Evolutionary conservation across 305 asterid genomes (phyloP).

Genomic region (Fraxinus sp.): DNA sequence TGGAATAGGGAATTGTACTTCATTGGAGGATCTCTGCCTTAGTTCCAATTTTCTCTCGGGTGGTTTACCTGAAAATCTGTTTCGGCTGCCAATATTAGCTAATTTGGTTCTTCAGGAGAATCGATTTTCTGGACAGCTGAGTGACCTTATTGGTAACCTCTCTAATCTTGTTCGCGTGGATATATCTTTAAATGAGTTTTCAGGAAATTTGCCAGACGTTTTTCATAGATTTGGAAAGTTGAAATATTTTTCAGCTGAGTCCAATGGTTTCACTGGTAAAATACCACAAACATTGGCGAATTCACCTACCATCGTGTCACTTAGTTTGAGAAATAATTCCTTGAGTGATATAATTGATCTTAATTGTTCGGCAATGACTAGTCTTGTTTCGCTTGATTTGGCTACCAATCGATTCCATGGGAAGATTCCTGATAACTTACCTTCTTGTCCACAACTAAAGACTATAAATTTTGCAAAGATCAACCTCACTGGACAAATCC

Average conservation of each 20-base stretch:
- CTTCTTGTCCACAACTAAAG: conserved; percentile 43
- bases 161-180: conserved; percentile 53
- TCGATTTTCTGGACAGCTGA: conserved; percentile 49
- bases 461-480: conserved; percentile 54
- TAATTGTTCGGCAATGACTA: conserved; percentile 69
- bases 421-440: conserved; percentile 59
- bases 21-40: conserved; percentile 47
- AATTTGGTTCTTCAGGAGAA: conserved; percentile 53
- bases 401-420: conserved; percentile 60
- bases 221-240: conserved; percentile 45
- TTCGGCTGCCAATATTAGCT: conserved; percentile 39
- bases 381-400: conserved; percentile 62
- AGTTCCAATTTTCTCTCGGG: conserved; percentile 50
- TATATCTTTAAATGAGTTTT: conserved; percentile 50
- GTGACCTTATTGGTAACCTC: conserved; percentile 50
- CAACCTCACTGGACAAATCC: conserved; percentile 56
- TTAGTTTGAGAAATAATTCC: conserved; percentile 69
- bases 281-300: conserved; percentile 62
- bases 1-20: conserved; percentile 52
- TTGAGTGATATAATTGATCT: conserved; percentile 48
- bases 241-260: conserved; percentile 60
- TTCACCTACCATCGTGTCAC: conserved; percentile 43
- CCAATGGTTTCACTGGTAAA: conserved; percentile 50
- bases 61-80: conserved; percentile 54
- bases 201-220: conserved; percentile 60